Evolutionary conservation across 768 basidiomycete species (phyloP).

Genomic region (Clavulina sp.): DNA sequence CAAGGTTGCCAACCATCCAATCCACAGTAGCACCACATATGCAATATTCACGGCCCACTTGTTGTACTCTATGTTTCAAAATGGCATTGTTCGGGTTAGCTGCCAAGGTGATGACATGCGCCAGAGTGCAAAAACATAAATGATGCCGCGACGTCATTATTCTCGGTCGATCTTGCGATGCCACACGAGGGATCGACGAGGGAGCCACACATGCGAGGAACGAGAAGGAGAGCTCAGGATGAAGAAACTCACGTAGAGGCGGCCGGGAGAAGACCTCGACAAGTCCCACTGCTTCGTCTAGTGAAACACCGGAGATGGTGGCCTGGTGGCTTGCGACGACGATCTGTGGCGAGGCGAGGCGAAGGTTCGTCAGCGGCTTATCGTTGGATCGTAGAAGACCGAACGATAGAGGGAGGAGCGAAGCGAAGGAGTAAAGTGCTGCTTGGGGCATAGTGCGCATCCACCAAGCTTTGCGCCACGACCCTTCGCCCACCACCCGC

Average conservation of each 20-base stretch:
- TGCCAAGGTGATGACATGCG: neutral
- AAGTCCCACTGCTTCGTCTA: neutral
- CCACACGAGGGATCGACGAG: too few relatives aligned
- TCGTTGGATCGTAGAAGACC: too few relatives aligned
- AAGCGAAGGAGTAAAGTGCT: too few relatives aligned
- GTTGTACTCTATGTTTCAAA: neutral
- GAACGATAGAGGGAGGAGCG: too few relatives aligned
- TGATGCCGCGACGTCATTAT: neutral
- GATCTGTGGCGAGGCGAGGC: too few relatives aligned
- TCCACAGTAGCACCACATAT: neutral
- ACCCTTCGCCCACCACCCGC: neutral
- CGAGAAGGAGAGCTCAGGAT: too few relatives aligned
- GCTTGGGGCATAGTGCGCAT: neutral
- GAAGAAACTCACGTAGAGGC: neutral
- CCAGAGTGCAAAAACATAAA: neutral
- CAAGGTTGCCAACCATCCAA: neutral
- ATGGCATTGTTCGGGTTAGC: neutral
- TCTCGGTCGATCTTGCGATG: too few relatives aligned
- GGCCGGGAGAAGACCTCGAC: neutral
- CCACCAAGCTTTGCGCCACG: too few relatives aligned
- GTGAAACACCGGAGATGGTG: neutral
- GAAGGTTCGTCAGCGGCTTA: too few relatives aligned
- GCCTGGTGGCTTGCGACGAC: neutral
- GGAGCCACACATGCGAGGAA: too few relatives aligned
- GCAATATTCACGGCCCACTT: neutral